phyloP scores from a whole-genome alignment of 1,139 yeast genomes.

The Sugiyamaella paludigena region DNA sequence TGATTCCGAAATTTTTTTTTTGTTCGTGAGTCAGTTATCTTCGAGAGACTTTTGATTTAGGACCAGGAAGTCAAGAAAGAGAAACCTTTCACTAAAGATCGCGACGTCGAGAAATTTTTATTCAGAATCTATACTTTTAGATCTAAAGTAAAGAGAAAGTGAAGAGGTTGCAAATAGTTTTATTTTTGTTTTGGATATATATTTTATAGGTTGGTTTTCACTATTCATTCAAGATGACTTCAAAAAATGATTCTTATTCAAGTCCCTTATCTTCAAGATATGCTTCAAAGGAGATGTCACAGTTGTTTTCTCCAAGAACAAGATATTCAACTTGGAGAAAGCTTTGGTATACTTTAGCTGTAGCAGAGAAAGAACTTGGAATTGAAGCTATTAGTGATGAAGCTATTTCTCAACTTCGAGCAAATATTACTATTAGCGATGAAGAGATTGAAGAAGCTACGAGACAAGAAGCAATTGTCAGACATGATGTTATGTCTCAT shows the following conservation, averaged over 20 bases:
- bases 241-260: constrained; percentile 49
- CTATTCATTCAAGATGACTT: constrained; percentile 22
- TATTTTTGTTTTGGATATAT: no score
- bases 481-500: constrained; percentile 99
- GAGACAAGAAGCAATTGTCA: constrained; percentile 92
- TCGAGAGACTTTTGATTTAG: no score
- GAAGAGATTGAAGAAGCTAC: constrained; percentile 88
- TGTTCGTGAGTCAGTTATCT: no score
- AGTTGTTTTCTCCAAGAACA: constrained; percentile 85
- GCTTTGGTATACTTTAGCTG: constrained; percentile 92
- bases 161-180: no score
- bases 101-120: no score
- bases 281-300: constrained; percentile 96
- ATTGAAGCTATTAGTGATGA: constrained; percentile 79
- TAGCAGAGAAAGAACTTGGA: constrained; percentile 92
- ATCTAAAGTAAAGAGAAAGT: no score
- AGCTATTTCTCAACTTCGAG: constrained; percentile 82
- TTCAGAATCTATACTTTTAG: no score
- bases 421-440: constrained; percentile 79
- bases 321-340: constrained; percentile 98
- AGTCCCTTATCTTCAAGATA: constrained; percentile 96
- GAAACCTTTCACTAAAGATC: no score
- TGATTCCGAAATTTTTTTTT: no score
- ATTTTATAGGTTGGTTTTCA: no score
- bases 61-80: no score